phyloP scores from a whole-genome alignment of 371 early-diverging fungal genomes.

The Chytridiales sp. region DNA sequence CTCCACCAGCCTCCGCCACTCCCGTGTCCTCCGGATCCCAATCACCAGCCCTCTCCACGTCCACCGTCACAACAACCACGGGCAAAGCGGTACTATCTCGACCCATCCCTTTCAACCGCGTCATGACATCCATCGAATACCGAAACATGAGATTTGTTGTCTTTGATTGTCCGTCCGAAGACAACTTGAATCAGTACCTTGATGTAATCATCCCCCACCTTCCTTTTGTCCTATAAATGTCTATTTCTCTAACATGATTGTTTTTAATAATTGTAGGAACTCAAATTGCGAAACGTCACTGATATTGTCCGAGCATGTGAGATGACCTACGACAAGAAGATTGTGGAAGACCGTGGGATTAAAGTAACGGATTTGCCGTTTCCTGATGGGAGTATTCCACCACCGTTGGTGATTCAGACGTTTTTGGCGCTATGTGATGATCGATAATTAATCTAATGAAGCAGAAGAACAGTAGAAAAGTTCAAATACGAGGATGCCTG shows the following conservation, averaged over 20 bases:
- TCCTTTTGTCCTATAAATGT: not conserved
- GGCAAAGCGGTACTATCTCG: too few species aligned
- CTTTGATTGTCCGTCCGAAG: constrained; percentile 42
- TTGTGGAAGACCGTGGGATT: constrained; percentile 27
- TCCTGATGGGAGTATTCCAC: constrained; percentile 41
- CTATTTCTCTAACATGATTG: not conserved
- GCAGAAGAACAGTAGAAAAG: too few species aligned
- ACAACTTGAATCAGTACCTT: constrained; percentile 27
- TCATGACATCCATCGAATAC: constrained; percentile 36
- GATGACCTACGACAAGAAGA: constrained; percentile 29
- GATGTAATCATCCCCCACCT: constrained; percentile 18
- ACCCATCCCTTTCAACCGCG: constrained; percentile 33
- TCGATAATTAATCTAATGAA: too few species aligned
- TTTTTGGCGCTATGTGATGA: constrained; percentile 34
- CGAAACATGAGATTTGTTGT: constrained; percentile 42
- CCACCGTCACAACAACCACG: too few species aligned
- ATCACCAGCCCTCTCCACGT: too few species aligned
- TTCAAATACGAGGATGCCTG: too few species aligned
- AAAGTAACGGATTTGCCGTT: constrained; percentile 41
- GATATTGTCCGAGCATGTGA: constrained; percentile 48
- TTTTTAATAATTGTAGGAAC: constrained; percentile 30
- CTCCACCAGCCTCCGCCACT: too few species aligned
- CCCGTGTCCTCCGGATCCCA: too few species aligned
- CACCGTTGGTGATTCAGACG: constrained; percentile 20
- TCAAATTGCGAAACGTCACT: constrained; percentile 36